Conservation (phyloP, 768 basidiomycete genomes). For the Rhodotorula paludigena region DNA sequence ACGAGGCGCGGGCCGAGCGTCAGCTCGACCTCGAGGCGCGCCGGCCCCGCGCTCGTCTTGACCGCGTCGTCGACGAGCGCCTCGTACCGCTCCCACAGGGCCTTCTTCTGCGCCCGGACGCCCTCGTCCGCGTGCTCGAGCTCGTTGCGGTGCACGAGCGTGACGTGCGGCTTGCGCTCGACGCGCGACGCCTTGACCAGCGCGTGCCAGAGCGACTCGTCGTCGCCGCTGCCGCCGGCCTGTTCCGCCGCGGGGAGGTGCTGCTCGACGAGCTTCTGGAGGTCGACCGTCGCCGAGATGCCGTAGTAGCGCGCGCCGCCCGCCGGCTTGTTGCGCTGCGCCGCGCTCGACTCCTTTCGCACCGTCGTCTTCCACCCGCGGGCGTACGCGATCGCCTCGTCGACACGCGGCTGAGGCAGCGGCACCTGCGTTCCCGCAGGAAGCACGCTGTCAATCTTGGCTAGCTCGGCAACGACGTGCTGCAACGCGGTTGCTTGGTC, state of each 20-base stretch:
- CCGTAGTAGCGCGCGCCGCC: constrained; percentile 66
- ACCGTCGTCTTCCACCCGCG: constrained; percentile 9
- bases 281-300: constrained; percentile 66
- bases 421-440: constrained; percentile 46
- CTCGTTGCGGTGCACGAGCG: constrained; percentile 69
- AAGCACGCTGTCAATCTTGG: constrained; percentile 55
- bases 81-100: constrained; percentile 58
- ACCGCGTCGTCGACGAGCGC: constrained; percentile 47
- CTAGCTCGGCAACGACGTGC: constrained; percentile 60
- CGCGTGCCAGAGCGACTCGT: constrained; percentile 43
- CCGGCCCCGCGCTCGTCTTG: constrained; percentile 50
- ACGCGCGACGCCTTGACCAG: constrained; percentile 50
- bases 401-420: constrained; percentile 50
- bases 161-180: constrained; percentile 68
- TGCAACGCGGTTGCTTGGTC: constrained; percentile 56
- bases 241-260: constrained; percentile 46
- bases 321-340: constrained; percentile 29
- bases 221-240: too few relatives aligned
- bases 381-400: constrained; percentile 48
- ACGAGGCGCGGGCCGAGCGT: constrained; percentile 53
- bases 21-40: constrained; percentile 54
- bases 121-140: constrained; percentile 46
- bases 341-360: constrained; percentile 9
- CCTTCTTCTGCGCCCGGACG: constrained; percentile 24
- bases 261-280: constrained; percentile 53